Evolutionary conservation across 345 rosid genomes (phyloP), one percentile per base, ranked within the genome.

Genomic region (Brassica cretica): DNA sequence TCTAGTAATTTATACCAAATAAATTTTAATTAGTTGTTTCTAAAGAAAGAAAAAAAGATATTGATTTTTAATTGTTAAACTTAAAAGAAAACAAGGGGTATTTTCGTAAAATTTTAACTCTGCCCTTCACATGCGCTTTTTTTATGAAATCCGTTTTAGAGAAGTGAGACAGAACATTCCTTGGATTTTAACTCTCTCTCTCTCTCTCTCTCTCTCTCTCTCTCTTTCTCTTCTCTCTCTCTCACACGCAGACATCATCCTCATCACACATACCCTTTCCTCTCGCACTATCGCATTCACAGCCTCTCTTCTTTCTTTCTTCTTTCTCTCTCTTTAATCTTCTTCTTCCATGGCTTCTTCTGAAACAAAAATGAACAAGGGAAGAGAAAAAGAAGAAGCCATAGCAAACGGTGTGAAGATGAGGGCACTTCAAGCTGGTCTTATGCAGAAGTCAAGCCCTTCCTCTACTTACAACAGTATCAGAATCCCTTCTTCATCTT

Each of bases 321-420:
- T 51, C 56, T 51, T n/a, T 15, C 16, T 14, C 15, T 51, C 5
- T 51, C 5, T 46, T 16, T 44, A 44, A 44, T 44, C 53, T 44
- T 46, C 55, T 46, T 32, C 75, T 73, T 46, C 35, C 82, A 92
- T 94, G 97, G 93, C 89, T 71, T 83, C 93, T 30, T 77, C 86
- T 46, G 66, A 89, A 24, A 51, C 85, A 72, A 68, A 70, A 79
- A 61, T 25, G 68, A 79, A 14, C 78, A 71, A 51, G 30, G 58
- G 70, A 79, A 76, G 74, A 75, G 97, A 94, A 8, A 86, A 89
- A 76, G 89, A 90, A 72, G 89, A 91, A 7, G 94, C 93, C 89
- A 91, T 95, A 85, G 87, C 97, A 68, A 92, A 94, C 64, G 96
- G 97, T 2, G 88, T 90, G 64, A 96, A 91, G 82, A 67, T 93